Percentiles rank a stretch among this genome's conserved stretches.
Evolutionary conservation across 2,329 filamentous ascomycete species (phyloP).

Genomic region (Fusarium miscanthi): DNA sequence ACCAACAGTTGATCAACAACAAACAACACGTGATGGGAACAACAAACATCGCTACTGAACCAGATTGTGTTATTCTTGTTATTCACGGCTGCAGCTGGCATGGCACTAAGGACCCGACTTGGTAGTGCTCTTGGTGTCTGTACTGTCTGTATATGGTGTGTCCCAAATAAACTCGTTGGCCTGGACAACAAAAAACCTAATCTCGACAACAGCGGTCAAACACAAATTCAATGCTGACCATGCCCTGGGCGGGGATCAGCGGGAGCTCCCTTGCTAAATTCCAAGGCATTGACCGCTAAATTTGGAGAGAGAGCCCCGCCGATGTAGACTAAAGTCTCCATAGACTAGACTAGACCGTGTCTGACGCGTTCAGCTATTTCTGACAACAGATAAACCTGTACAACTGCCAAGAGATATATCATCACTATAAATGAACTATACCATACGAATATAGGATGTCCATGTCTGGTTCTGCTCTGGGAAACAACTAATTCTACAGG

Average conservation of each 20-base stretch:
- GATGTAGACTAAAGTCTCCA: neutral
- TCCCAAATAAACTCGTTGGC: constrained; percentile 26
- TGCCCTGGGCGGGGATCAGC: constrained; percentile 29
- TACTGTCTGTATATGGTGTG: neutral
- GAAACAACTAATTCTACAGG: neutral
- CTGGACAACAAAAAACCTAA: constrained; percentile 30
- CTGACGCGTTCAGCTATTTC: constrained; percentile 18
- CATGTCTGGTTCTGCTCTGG: too few species aligned
- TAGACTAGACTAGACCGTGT: neutral
- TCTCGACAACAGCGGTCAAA: constrained; percentile 38
- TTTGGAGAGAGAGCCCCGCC: constrained; percentile 6
- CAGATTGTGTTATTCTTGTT: neutral
- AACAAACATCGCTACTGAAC: neutral
- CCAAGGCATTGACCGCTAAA: constrained; percentile 32
- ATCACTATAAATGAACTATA: neutral
- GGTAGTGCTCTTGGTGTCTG: neutral
- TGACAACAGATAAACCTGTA: neutral
- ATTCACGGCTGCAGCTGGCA: neutral
- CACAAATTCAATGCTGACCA: constrained; percentile 20
- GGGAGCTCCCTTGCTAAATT: constrained; percentile 29
- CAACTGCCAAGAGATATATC: neutral
- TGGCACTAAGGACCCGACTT: neutral
- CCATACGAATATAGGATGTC: neutral
- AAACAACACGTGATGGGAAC: constrained; percentile 18
- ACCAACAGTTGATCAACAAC: constrained; percentile 26